Conservation (phyloP, 805 yeast species). For the Wickerhamiella siamensis region DNA sequence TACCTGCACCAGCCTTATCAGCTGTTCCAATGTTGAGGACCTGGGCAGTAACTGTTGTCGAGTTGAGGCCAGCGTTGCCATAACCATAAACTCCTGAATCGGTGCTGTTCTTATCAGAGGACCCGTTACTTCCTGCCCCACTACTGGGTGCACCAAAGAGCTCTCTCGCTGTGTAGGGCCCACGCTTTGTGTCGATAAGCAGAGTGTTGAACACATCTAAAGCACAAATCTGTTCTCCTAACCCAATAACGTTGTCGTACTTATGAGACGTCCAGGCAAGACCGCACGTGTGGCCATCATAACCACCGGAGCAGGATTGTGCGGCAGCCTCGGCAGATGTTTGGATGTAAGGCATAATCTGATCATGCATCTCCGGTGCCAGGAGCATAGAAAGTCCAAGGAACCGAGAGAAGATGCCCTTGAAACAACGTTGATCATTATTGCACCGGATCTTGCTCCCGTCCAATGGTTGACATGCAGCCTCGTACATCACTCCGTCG, state of each 20-base stretch:
- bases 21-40: slow-evolving; percentile 23
- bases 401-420: slow-evolving; percentile 65
- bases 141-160: slow-evolving; percentile 4
- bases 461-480: slow-evolving; percentile 56
- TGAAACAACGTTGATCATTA: slow-evolving; percentile 84
- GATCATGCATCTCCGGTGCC: slow-evolving; percentile 37
- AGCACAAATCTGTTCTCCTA: slow-evolving; percentile 87
- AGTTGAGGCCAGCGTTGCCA: slow-evolving; percentile 19
- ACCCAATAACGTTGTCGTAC: slow-evolving; percentile 65
- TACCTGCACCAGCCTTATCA: slow-evolving; percentile 77
- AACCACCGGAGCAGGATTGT: slow-evolving; percentile 70
- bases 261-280: slow-evolving; percentile 50
- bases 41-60: slow-evolving; percentile 12
- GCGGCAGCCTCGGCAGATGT: slow-evolving; percentile 63
- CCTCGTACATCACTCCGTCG: slow-evolving; percentile 54
- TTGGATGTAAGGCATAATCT: slow-evolving; percentile 30
- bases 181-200: slow-evolving; percentile 10
- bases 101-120: neutral
- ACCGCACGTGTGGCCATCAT: slow-evolving; percentile 83
- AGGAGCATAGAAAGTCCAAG: slow-evolving; percentile 60
- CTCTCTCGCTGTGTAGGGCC: slow-evolving; percentile 18
- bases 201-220: slow-evolving; percentile 39
- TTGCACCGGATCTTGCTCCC: slow-evolving; percentile 37
- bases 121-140: neutral
- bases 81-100: slow-evolving; percentile 16